Conservation (phyloP, 306 rosid genomes). For the Vigna trinervia region DNA sequence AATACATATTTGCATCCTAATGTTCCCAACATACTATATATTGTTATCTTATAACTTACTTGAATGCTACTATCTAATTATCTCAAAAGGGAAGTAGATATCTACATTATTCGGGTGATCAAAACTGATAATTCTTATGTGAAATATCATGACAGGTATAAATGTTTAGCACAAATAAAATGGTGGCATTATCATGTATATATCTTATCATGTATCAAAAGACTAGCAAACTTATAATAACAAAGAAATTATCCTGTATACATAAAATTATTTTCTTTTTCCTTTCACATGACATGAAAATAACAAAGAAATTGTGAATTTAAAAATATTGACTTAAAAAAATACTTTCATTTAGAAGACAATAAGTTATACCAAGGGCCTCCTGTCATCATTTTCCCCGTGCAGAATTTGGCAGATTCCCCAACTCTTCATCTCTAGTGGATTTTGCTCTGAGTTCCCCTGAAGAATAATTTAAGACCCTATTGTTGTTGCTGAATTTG, state of each 20-base stretch:
- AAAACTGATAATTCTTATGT: slow-evolving; percentile 12
- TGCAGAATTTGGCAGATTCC: slow-evolving; percentile 28
- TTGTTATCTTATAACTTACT: too few relatives aligned
- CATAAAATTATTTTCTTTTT: too few relatives aligned
- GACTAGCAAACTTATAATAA: too few relatives aligned
- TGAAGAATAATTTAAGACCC: slow-evolving; percentile 44
- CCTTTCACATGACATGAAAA: too few relatives aligned
- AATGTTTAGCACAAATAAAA: slow-evolving; percentile 29
- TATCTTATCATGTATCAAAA: too few relatives aligned
- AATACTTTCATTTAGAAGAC: slow-evolving; percentile 4
- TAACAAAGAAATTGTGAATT: not conserved
- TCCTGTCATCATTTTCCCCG: slow-evolving; percentile 63
- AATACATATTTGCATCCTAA: too few relatives aligned
- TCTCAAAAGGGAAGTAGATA: not conserved
- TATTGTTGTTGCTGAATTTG: slow-evolving; percentile 42
- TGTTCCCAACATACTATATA: too few relatives aligned
- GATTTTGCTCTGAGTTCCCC: slow-evolving; percentile 41
- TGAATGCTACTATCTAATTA: too few relatives aligned
- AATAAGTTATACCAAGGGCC: slow-evolving; percentile 59
- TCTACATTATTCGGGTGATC: slow-evolving; percentile 17
- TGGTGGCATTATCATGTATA: not conserved
- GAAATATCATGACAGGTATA: slow-evolving; percentile 3
- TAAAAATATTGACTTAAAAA: slow-evolving; percentile 17
- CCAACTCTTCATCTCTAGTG: slow-evolving; percentile 42
- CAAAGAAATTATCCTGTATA: too few relatives aligned